Conservation (phyloP, 805 yeast species). For the Saccharomycopsis fibuligera region DNA sequence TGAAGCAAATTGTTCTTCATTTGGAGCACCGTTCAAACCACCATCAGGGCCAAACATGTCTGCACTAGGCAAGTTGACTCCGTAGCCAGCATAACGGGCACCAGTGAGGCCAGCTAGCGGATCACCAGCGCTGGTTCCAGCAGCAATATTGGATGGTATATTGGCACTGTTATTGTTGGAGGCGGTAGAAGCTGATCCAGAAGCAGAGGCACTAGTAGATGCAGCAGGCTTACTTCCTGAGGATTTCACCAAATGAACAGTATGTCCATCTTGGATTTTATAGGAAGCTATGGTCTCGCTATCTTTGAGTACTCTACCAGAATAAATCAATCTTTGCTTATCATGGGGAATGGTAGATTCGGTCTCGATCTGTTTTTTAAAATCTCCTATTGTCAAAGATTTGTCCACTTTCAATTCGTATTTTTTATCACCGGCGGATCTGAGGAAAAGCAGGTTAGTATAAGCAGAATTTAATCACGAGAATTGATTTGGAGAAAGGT, state of each 20-base stretch:
- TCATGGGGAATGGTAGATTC: constrained; percentile 62
- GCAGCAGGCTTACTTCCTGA: constrained; percentile 42
- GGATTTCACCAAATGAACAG: constrained; percentile 84
- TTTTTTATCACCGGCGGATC: constrained; percentile 65
- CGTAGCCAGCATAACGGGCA: constrained; percentile 90
- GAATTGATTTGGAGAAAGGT: too few relatives aligned
- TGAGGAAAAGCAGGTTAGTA: not conserved
- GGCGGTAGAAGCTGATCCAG: constrained; percentile 24
- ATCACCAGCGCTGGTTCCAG: constrained; percentile 86
- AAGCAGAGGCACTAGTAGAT: constrained; percentile 24
- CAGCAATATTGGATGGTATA: constrained; percentile 73
- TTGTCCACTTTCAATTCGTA: constrained; percentile 56
- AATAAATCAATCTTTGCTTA: constrained; percentile 85
- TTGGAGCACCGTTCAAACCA: constrained; percentile 55
- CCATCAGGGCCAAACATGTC: constrained; percentile 93
- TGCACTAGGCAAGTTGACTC: constrained; percentile 77
- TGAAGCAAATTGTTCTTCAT: constrained; percentile 53
- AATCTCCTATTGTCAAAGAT: constrained; percentile 51
- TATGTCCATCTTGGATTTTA: constrained; percentile 79
- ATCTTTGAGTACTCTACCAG: constrained; percentile 91
- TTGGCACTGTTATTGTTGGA: constrained; percentile 17
- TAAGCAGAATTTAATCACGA: too few relatives aligned
- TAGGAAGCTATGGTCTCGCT: constrained; percentile 65
- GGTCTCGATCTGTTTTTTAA: constrained; percentile 59
- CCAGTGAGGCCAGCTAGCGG: constrained; percentile 91